Conservation (phyloP, 768 basidiomycete species). For the Rhodotorula toruloides region DNA sequence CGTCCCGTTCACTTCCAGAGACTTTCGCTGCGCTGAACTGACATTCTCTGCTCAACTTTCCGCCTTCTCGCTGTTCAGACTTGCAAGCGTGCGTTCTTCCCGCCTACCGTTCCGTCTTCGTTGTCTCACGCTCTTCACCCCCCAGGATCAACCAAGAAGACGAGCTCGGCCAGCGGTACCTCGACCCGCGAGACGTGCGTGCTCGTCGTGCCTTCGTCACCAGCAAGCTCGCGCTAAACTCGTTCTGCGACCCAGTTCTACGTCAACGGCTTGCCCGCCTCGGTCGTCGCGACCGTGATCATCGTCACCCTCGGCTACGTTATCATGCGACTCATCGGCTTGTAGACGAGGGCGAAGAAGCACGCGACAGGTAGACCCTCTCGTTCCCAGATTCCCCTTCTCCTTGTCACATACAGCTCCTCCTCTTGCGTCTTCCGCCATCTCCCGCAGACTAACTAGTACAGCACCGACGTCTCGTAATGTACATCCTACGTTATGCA, state of each 20-base stretch:
- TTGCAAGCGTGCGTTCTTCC: not conserved
- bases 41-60: not conserved
- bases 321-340: slow-evolving; percentile 28
- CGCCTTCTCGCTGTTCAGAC: not conserved
- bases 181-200: not conserved
- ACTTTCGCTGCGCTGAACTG: not conserved
- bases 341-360: slow-evolving; percentile 9
- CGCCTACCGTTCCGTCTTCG: not conserved
- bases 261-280: slow-evolving; percentile 30
- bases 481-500: too few species aligned
- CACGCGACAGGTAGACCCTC: not conserved
- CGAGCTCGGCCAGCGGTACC: slow-evolving; percentile 75
- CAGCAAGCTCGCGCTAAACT: too few species aligned
- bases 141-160: slow-evolving; percentile 81
- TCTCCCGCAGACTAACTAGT: too few species aligned
- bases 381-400: too few species aligned
- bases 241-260: not conserved
- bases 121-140: slow-evolving; percentile 53
- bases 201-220: too few species aligned
- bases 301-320: slow-evolving; percentile 31
- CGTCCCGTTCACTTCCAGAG: not conserved
- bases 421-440: too few species aligned
- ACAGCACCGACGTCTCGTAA: too few species aligned
- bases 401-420: too few species aligned
- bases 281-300: slow-evolving; percentile 13